Percentiles rank a stretch among this genome's conserved stretches.
Conservation (phyloP, 495 filamentous ascomycete species). For the Tuber melanosporum region DNA sequence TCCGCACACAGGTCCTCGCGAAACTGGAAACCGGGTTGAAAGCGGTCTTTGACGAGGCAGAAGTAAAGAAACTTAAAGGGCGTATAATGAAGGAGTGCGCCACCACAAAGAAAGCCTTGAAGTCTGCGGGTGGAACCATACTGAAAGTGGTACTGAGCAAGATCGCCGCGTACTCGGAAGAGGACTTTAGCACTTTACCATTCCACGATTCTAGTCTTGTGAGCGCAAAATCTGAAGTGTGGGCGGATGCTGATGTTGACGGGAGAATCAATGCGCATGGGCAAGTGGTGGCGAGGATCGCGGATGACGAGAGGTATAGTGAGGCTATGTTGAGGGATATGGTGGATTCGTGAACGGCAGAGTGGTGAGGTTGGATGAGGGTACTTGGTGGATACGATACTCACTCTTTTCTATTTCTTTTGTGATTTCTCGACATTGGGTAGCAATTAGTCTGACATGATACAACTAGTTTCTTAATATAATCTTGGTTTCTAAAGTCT, state of each 20-base stretch:
- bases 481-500: background rate
- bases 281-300: background rate
- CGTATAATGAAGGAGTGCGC: constrained; percentile 13
- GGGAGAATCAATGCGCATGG: background rate
- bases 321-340: constrained; percentile 2
- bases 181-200: constrained; percentile 12
- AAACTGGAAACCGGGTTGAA: constrained; percentile 19
- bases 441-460: background rate
- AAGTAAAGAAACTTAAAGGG: constrained; percentile 23
- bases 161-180: constrained; percentile 10
- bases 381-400: background rate
- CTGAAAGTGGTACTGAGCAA: constrained; percentile 13
- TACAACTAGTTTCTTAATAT: background rate
- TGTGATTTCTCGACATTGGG: background rate
- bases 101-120: constrained; percentile 19
- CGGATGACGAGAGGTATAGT: background rate
- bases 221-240: background rate
- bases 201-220: constrained; percentile 18
- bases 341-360: background rate
- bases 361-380: background rate
- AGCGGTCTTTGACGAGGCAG: constrained; percentile 17
- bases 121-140: constrained; percentile 15
- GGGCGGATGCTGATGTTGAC: background rate
- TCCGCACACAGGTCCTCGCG: constrained; percentile 17
- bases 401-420: background rate